phyloP scores from a whole-genome alignment of 2,329 filamentous ascomycete species.

The Colletotrichum theobromicola region DNA sequence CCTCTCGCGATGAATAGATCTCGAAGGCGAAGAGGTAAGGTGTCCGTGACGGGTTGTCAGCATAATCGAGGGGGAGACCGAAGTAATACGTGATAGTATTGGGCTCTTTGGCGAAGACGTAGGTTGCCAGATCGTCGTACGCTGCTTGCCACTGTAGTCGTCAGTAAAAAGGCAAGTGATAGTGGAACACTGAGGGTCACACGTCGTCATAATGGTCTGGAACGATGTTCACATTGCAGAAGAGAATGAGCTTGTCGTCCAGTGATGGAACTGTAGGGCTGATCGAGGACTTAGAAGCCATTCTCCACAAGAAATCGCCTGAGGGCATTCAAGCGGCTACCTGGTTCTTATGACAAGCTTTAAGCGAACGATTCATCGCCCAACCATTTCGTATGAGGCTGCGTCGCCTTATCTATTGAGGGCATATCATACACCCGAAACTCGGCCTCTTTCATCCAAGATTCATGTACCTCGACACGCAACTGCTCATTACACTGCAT shows the following conservation, averaged over 20 bases:
- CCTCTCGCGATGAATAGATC: conserved; percentile 21
- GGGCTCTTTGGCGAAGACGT: conserved; percentile 37
- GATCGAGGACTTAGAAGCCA: not conserved
- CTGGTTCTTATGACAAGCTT: not conserved
- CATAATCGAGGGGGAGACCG: conserved; percentile 37
- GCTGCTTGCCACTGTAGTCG: conserved; percentile 41
- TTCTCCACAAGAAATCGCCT: not conserved
- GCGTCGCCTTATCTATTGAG: not conserved
- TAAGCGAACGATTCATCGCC: not conserved
- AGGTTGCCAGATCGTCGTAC: conserved; percentile 40
- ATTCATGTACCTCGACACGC: not conserved
- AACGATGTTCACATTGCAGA: conserved; percentile 39
- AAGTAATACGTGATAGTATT: conserved; percentile 47
- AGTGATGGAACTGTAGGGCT: not conserved
- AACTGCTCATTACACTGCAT: not conserved
- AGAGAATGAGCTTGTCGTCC: conserved; percentile 16
- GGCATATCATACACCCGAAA: not conserved
- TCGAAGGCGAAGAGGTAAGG: conserved; percentile 29
- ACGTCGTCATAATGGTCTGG: conserved; percentile 38
- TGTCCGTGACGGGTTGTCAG: conserved; percentile 24
- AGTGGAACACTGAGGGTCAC: not conserved
- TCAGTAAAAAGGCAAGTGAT: not conserved
- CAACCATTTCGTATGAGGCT: not conserved
- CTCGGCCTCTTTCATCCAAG: not conserved
- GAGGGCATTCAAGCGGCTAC: not conserved